A percentile compares a stretch with the other conserved stretches of the same genome.
Evolutionary conservation across 208 protist species (phyloP).

Genomic region (Crithidia fasciculata): DNA sequence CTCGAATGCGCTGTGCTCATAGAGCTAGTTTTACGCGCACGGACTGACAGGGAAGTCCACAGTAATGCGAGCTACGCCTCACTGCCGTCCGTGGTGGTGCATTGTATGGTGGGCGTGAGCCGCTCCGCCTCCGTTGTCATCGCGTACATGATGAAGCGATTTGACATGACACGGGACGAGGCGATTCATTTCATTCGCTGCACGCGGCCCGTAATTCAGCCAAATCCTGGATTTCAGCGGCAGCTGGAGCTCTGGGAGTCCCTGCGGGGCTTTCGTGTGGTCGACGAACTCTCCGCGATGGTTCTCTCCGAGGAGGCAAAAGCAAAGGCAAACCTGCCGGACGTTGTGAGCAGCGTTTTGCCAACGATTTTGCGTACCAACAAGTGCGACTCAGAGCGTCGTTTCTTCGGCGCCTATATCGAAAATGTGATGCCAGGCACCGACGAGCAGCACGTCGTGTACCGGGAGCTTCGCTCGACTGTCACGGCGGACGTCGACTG

Average conservation of each 20-base stretch:
- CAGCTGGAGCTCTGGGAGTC: constrained; percentile 70
- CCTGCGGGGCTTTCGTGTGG: constrained; percentile 50
- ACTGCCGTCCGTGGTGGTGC: constrained; percentile 56
- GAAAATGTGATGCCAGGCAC: constrained; percentile 14
- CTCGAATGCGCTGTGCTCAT: constrained; percentile 66
- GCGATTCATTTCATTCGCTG: constrained; percentile 64
- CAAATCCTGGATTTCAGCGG: constrained; percentile 79
- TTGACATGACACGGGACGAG: constrained; percentile 47
- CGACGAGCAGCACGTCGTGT: constrained; percentile 33
- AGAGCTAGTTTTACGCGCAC: constrained; percentile 56
- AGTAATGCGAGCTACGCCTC: neutral
- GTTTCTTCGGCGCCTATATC: constrained; percentile 65
- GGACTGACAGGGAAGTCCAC: constrained; percentile 2
- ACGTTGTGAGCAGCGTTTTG: constrained; percentile 42
- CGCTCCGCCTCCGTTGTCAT: constrained; percentile 79
- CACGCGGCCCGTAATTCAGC: constrained; percentile 62
- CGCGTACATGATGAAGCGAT: constrained; percentile 89
- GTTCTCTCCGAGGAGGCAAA: constrained; percentile 56
- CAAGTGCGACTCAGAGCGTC: constrained; percentile 61
- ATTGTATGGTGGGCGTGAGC: constrained; percentile 91
- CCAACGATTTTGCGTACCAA: constrained; percentile 49
- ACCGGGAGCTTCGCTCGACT: constrained; percentile 45
- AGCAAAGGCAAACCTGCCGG: constrained; percentile 36
- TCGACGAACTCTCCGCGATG: constrained; percentile 58
- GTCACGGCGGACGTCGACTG: constrained; percentile 52